Conservation (phyloP, 345 rosid genomes). For the Heritiera fomes region DNA sequence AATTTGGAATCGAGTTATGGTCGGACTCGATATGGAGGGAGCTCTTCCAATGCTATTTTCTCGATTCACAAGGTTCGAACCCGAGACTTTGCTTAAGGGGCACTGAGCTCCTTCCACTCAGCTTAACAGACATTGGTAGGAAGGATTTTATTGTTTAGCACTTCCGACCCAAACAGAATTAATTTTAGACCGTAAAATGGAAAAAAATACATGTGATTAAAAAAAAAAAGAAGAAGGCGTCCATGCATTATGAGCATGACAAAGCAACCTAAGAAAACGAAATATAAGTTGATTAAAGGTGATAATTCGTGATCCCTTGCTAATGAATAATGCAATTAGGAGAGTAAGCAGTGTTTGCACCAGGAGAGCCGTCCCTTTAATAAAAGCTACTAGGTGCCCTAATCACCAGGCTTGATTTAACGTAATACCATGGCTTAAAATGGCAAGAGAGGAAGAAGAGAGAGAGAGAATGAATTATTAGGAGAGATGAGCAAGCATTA, state of each 20-base stretch:
- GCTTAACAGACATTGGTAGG: too few species aligned
- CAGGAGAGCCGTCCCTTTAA: slow-evolving; percentile 51
- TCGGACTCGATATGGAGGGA: too few species aligned
- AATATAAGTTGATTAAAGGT: slow-evolving; percentile 2
- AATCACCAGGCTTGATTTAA: slow-evolving; percentile 43
- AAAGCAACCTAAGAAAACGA: slow-evolving; percentile 10
- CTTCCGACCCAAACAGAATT: too few species aligned
- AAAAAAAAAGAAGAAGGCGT: too few species aligned
- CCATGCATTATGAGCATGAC: neutral
- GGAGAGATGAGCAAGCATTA: neutral
- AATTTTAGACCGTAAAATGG: too few species aligned
- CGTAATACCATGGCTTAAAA: slow-evolving; percentile 43
- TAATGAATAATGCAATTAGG: slow-evolving; percentile 36
- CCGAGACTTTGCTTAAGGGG: too few species aligned
- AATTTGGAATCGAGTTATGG: too few species aligned
- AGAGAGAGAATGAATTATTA: neutral
- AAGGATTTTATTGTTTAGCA: too few species aligned
- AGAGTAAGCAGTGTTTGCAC: slow-evolving; percentile 38
- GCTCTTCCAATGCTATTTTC: too few species aligned
- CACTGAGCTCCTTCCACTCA: too few species aligned
- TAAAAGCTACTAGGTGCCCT: slow-evolving; percentile 27
- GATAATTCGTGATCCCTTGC: slow-evolving; percentile 28
- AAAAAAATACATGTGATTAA: too few species aligned
- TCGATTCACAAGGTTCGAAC: too few species aligned
- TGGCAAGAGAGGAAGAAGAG: neutral